phyloP scores from a whole-genome alignment of 2,329 filamentous ascomycete genomes.

The Thielaviopsis populi region DNA sequence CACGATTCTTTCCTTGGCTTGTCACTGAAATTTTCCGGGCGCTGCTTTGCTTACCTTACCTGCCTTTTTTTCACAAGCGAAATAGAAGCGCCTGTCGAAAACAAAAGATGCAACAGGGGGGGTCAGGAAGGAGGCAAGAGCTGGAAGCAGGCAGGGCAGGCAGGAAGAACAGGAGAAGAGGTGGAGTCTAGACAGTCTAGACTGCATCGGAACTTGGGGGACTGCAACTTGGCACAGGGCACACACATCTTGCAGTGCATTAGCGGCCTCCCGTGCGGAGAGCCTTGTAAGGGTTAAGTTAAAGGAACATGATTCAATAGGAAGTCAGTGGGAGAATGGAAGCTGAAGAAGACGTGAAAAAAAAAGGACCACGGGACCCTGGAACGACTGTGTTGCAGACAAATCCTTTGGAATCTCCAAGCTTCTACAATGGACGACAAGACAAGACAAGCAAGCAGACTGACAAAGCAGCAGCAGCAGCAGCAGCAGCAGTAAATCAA shows the following conservation, averaged over 20 bases:
- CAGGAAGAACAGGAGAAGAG: no score
- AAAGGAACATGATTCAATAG: neutral
- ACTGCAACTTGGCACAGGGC: neutral
- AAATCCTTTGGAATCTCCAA: neutral
- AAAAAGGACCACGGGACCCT: neutral
- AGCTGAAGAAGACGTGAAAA: neutral
- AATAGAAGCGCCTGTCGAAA: no score
- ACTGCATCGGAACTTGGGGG: neutral
- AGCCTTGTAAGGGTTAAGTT: neutral
- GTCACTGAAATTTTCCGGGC: no score
- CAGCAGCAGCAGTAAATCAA: no score
- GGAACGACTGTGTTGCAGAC: neutral
- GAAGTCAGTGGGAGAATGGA: neutral
- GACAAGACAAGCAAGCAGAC: neutral
- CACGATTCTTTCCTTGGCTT: no score
- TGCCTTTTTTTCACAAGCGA: no score
- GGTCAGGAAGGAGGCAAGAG: no score
- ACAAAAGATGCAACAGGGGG: no score
- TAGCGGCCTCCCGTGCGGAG: neutral
- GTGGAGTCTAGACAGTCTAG: no score
- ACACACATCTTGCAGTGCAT: no score
- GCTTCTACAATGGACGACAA: neutral
- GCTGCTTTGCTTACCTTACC: no score
- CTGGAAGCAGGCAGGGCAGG: no score
- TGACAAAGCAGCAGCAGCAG: neutral